Evolutionary conservation across 345 rosid species (phyloP).

Genomic region (Draba incana): DNA sequence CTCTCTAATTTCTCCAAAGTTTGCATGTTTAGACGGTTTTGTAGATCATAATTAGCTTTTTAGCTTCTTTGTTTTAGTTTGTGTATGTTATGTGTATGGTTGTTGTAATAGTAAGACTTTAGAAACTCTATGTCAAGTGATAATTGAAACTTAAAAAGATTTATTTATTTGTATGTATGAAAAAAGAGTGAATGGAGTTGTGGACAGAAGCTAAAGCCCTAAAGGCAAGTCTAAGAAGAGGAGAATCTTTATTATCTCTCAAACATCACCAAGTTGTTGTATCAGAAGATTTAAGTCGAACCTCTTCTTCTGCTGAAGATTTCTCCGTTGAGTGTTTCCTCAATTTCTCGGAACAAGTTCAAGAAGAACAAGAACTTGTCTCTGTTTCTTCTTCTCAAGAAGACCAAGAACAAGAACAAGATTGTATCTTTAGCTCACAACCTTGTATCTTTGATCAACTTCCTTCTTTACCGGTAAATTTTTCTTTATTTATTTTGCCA

Average conservation of each 20-base stretch:
- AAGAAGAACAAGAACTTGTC: slow-evolving; percentile 49
- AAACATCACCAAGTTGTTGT: slow-evolving; percentile 41
- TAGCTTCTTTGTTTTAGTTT: neutral
- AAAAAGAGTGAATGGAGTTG: slow-evolving; percentile 50
- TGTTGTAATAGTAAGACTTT: slow-evolving; percentile 27
- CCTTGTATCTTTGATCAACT: slow-evolving; percentile 38
- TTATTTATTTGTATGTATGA: slow-evolving; percentile 28
- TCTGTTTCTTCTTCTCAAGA: slow-evolving; percentile 56
- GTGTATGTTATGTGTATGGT: slow-evolving; percentile 26
- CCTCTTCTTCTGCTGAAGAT: slow-evolving; percentile 49
- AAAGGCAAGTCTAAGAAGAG: slow-evolving; percentile 55
- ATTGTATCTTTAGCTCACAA: slow-evolving; percentile 28
- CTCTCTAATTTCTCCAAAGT: slow-evolving; percentile 17
- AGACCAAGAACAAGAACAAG: slow-evolving; percentile 40
- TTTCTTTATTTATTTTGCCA: neutral
- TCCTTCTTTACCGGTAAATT: slow-evolving; percentile 40
- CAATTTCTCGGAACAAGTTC: slow-evolving; percentile 58
- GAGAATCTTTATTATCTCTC: slow-evolving; percentile 42
- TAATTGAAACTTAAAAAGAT: slow-evolving; percentile 21
- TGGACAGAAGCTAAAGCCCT: slow-evolving; percentile 67
- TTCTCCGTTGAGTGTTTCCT: slow-evolving; percentile 75
- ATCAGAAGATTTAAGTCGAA: slow-evolving; percentile 46
- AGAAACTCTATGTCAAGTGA: slow-evolving; percentile 25
- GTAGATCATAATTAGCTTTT: slow-evolving; percentile 20
- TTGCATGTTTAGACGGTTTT: slow-evolving; percentile 32